Conservation (phyloP, 495 filamentous ascomycete genomes). For the Cercophora scortea region DNA sequence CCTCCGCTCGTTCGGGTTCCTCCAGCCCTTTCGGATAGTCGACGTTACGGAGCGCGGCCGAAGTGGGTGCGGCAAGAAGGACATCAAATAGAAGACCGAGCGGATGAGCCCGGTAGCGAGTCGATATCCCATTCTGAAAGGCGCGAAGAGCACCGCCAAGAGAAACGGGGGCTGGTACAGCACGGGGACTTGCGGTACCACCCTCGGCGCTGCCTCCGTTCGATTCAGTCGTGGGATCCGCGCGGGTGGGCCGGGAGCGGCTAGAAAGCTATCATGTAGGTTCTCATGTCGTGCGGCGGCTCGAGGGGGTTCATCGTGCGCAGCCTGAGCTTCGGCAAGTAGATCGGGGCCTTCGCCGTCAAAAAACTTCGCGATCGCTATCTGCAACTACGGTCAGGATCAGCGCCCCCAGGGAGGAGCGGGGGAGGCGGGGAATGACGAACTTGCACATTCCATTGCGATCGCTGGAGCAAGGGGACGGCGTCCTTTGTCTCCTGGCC, state of each 20-base stretch:
- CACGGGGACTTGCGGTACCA: conserved; percentile 65
- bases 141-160: conserved; percentile 68
- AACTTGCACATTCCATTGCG: conserved; percentile 95
- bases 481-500: conserved; percentile 72
- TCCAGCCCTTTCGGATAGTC: conserved; percentile 45
- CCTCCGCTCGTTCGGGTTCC: conserved; percentile 60
- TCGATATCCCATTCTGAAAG: conserved; percentile 70
- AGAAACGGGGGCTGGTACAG: conserved; percentile 63
- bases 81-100: conserved; percentile 69
- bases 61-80: conserved; percentile 33
- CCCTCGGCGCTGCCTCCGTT: conserved; percentile 64
- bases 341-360: conserved; percentile 86
- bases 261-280: conserved; percentile 51
- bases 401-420: no score
- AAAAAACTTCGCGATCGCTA: conserved; percentile 94
- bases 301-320: conserved; percentile 49
- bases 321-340: conserved; percentile 65
- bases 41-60: conserved; percentile 57
- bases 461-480: conserved; percentile 70
- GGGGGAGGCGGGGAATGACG: conserved; percentile 5
- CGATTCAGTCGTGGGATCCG: conserved; percentile 20
- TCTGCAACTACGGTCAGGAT: conserved; percentile 40
- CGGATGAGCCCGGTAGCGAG: conserved; percentile 59
- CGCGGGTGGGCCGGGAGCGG: conserved; percentile 20
- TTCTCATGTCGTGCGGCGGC: conserved; percentile 59